Base-by-base conservation (phyloP, 2,329 filamentous ascomycete genomes). In the Myriosclerotinia duriaeana region DNA sequence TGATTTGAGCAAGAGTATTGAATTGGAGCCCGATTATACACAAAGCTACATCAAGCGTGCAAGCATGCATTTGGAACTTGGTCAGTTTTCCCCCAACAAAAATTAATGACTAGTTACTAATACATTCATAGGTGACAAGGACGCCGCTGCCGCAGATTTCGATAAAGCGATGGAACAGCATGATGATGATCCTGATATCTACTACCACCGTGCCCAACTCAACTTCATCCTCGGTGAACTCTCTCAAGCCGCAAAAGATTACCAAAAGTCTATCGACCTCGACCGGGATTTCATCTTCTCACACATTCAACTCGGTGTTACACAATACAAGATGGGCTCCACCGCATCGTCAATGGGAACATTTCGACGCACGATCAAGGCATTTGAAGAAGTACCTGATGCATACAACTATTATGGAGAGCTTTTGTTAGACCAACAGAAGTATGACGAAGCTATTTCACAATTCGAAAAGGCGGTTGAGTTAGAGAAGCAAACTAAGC, bases 361-460 rank as follows among this genome's bases (percentile, higher is more conserved):
- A 7, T 98, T 99, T 88, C 88, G 94, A 74, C 87, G 93, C 70
- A 97, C 93, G 79, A 93, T 97, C 79, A 99, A 98, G 89, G 97
- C 97, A 81, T 99, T 99, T 77, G 91, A 93, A 76, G 91, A 94
- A 77, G 92, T 96, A 14, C 93, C 94, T 7, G 95, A 99, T 77
- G 95, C 98, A 52, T 99, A 98, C 85, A 99, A 99, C 85, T 99
- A 99, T 86, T 98, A 97, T 76, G 95, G 95, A 75, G 95, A 99
- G 82, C 85, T 99, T 66, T 85, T 99, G 67, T 88, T 99, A 64
- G 95, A 99, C 82, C 95, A 98, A 83, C 89, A 92, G 79, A 97
- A 97, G 80, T 98, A 89, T 80, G 84, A 91, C 67, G 94, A 99
- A 78, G 95, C 95, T 36, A 93, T 99, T 70, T 91, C 97, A 81